Evolutionary conservation across 257 asterid genomes (phyloP).

Genomic region (Primulina eburnea): DNA sequence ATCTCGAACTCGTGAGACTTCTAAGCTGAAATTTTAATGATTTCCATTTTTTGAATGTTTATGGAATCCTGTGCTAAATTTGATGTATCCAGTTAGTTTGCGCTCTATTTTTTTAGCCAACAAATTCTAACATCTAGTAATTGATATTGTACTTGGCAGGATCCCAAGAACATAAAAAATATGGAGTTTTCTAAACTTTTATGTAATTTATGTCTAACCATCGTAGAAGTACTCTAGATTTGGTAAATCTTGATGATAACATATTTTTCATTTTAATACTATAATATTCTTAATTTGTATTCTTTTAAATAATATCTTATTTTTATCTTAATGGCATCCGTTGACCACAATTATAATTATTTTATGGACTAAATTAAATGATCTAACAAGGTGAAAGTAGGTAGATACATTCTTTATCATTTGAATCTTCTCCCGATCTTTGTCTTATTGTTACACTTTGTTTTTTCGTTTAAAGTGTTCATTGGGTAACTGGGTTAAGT

Average conservation of each 20-base stretch:
- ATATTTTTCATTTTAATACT: too few species aligned
- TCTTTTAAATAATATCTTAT: too few species aligned
- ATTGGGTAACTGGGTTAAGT: background rate
- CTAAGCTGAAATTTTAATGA: background rate
- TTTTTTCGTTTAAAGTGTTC: background rate
- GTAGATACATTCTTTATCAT: constrained; percentile 14
- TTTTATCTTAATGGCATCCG: too few species aligned
- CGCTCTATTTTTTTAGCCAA: background rate
- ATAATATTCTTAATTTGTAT: too few species aligned
- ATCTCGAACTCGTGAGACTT: constrained; percentile 5
- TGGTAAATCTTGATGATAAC: too few species aligned
- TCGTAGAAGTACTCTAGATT: too few species aligned
- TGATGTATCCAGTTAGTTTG: background rate
- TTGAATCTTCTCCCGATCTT: background rate
- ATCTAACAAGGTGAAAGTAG: constrained; percentile 9
- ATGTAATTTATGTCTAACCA: too few species aligned
- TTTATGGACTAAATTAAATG: too few species aligned
- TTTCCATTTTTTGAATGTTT: background rate
- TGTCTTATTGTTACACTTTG: background rate
- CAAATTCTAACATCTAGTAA: background rate
- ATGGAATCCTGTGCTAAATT: background rate
- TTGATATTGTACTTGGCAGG: too few species aligned
- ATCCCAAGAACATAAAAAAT: too few species aligned
- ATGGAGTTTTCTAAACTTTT: too few species aligned
- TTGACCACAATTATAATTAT: too few species aligned